Percentiles rank a stretch among this genome's conserved stretches.
Conservation (phyloP, 73 alveolate genomes). For the Urostyla sp. region DNA sequence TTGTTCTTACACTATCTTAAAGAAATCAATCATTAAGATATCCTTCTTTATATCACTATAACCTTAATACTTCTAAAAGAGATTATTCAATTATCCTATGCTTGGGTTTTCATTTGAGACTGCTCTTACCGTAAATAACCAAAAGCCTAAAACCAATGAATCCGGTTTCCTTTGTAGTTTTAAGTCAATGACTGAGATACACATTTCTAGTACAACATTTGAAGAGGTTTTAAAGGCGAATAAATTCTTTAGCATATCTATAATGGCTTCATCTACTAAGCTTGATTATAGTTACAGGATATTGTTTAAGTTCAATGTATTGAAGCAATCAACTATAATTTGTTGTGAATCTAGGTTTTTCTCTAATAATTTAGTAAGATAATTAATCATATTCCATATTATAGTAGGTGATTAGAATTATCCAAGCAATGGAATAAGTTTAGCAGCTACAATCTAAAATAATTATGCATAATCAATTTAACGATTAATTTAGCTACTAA, state of each 20-base stretch:
- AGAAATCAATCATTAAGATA: slow-evolving; percentile 15
- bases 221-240: slow-evolving; percentile 27
- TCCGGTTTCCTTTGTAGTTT: slow-evolving; percentile 13
- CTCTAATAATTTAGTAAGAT: slow-evolving; percentile 27
- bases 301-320: not conserved
- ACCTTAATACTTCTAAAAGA: not conserved
- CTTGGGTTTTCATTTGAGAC: not conserved
- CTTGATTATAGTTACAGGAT: slow-evolving; percentile 15
- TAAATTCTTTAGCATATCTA: slow-evolving; percentile 51
- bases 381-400: slow-evolving; percentile 52
- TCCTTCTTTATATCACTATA: slow-evolving; percentile 33
- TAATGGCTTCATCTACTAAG: slow-evolving; percentile 50
- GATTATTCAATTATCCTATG: not conserved
- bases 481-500: slow-evolving; percentile 24
- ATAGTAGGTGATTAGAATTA: slow-evolving; percentile 33
- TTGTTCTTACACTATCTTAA: slow-evolving; percentile 20
- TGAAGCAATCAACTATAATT: slow-evolving; percentile 13
- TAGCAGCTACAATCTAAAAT: slow-evolving; percentile 25
- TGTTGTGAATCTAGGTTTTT: slow-evolving; percentile 24
- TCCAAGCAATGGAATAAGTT: slow-evolving; percentile 11
- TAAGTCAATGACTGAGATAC: slow-evolving; percentile 17
- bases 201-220: slow-evolving; percentile 39
- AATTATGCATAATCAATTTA: slow-evolving; percentile 41
- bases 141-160: not conserved
- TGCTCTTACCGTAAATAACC: slow-evolving; percentile 44